These are phyloP conservation scores for Protoeuglena noctilucae DNA, from an alignment of 139 green algal species.

Conservation along the genomic window DNA sequence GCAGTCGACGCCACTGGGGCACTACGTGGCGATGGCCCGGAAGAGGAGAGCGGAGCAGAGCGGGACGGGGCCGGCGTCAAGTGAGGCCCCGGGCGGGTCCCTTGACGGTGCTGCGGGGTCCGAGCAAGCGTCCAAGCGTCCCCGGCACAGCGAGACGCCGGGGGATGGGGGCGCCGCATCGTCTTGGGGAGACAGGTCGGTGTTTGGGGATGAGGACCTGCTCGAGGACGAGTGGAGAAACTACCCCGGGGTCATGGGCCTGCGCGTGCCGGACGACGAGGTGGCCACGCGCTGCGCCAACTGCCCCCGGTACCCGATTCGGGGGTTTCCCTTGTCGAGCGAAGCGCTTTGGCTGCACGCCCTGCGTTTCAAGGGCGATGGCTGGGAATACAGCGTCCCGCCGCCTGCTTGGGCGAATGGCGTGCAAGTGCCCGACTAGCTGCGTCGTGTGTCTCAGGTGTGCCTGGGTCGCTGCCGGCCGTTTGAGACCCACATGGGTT, in stretches of 20 bases:
- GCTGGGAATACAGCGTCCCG: constrained; percentile 36
- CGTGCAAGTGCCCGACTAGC: too few species aligned
- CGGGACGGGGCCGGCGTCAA: background rate
- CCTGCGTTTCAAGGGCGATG: constrained; percentile 21
- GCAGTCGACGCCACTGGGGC: too few species aligned
- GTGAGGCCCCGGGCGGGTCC: background rate
- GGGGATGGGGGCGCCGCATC: too few species aligned
- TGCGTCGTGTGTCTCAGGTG: too few species aligned
- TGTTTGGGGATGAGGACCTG: background rate
- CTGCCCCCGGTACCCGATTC: constrained; percentile 20
- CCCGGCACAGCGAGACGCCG: background rate
- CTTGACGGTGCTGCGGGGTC: too few species aligned
- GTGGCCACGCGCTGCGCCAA: constrained; percentile 11
- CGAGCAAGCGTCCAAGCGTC: too few species aligned
- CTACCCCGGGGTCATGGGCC: background rate
- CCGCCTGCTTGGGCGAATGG: constrained; percentile 42
- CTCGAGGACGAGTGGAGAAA: background rate
- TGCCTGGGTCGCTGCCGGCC: too few species aligned
- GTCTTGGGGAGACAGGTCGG: background rate
- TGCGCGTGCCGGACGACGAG: background rate
- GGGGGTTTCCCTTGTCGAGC: constrained; percentile 24
- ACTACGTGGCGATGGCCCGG: too few species aligned
- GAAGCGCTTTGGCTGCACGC: constrained; percentile 53
- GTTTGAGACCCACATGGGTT: too few species aligned
- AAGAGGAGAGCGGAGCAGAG: background rate